Base-by-base conservation (phyloP, 306 rosid species). In the Sicyos baderoa region DNA sequence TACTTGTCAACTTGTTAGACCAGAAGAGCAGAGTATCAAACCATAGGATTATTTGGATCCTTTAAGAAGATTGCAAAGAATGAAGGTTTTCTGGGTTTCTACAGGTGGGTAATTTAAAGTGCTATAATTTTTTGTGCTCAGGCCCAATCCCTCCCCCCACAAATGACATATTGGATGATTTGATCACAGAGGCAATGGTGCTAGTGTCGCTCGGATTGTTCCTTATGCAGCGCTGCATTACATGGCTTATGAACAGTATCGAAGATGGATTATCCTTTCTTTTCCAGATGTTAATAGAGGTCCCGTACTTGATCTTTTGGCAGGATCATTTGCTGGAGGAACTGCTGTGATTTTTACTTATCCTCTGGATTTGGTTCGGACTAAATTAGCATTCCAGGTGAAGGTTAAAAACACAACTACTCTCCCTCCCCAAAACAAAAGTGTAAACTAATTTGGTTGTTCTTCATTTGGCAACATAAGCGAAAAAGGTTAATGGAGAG, bases 381-480 rank as follows among this genome's bases (percentile, higher is more conserved):
- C 97, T 12, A 93, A 90, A 80, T 84, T 93, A 78, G 99, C 97
- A 74, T 93, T 85, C 85, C 99, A 88, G 96, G 98, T 89, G 42
- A 74, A 32, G 70, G 32, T 15, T 21, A 13, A 42, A 64, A 19
- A 44, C 35, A 64, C 4, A 40, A 35, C 8, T 35, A 40, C 16
- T 9, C 51, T 37, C 51, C n/a, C 51, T 62, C 7, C 27, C 52
- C 29, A 63, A 18, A 42, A 40, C 1, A 11, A 61, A 61, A 61
- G 25, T n/a, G 16, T 35, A 35, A 16, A 61, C 9, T 35, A n/a
- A 25, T 35, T 35, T 35, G 42, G 18, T 17, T 61, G 21, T 7
- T 35, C 12, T 61, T 61, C 52, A 42, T 42, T 55, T 22, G n/a
- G 35, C 35, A 6, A 23, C 25, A n/a, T 3, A 55, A 55, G 61